Evolutionary conservation across 768 basidiomycete species (phyloP).

Genomic region (Suillus ampliporus): DNA sequence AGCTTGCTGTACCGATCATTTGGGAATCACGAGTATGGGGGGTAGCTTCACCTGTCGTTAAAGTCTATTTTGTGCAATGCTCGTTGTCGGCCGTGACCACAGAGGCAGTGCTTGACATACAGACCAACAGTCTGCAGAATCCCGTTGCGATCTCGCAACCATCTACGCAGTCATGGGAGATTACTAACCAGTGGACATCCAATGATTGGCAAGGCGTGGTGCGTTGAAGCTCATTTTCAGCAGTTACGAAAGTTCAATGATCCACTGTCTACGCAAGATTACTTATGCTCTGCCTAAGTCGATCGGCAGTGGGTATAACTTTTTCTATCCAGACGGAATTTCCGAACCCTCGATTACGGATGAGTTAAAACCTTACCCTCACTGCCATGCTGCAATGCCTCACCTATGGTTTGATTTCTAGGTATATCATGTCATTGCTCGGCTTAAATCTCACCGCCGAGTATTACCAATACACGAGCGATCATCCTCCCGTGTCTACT

Average conservation of each 20-base stretch:
- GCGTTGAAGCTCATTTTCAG: not conserved
- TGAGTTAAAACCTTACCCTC: not conserved
- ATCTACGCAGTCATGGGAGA: not conserved
- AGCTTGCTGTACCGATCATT: not conserved
- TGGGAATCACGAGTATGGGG: no score
- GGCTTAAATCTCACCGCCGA: not conserved
- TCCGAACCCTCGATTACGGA: not conserved
- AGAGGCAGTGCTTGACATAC: not conserved
- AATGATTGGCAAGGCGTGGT: not conserved
- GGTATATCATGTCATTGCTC: constrained; percentile 9
- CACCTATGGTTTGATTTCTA: not conserved
- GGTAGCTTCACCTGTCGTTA: not conserved
- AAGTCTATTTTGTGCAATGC: constrained; percentile 2
- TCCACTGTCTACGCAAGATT: not conserved
- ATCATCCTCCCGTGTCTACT: not conserved
- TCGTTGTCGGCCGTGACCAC: not conserved
- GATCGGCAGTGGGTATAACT: not conserved
- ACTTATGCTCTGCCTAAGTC: not conserved
- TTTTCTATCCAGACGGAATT: not conserved
- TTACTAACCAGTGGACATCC: not conserved
- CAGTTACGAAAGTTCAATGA: not conserved
- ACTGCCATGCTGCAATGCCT: not conserved
- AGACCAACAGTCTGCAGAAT: not conserved
- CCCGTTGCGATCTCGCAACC: not conserved
- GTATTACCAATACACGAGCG: no score